Evolutionary conservation across 2,329 filamentous ascomycete genomes (phyloP).

Genomic region (Thyridium curvatum): DNA sequence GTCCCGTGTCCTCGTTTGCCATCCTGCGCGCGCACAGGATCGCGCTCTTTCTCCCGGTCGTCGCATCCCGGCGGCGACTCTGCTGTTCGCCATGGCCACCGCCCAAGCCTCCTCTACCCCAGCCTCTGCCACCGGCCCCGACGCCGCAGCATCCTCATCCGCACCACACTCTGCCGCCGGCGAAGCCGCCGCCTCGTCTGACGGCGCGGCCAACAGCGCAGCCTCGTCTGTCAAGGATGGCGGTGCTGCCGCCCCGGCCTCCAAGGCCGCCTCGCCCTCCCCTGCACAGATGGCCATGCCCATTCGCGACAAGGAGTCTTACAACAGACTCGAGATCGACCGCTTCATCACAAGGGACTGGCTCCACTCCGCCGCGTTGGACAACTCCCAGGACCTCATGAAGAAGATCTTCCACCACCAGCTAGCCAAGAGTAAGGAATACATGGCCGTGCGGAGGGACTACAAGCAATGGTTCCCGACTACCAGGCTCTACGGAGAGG

Average conservation of each 20-base stretch:
- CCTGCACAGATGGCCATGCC: conserved; percentile 4
- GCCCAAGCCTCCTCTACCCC: conserved; percentile 29
- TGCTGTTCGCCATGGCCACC: conserved; percentile 35
- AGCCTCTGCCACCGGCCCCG: conserved; percentile 15
- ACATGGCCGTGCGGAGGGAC: conserved; percentile 52
- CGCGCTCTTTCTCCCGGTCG: conserved; percentile 7
- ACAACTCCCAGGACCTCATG: conserved; percentile 50
- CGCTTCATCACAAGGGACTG: conserved; percentile 48
- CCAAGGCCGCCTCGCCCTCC: conserved; percentile 16
- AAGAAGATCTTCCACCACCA: conserved; percentile 42
- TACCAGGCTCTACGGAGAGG: conserved; percentile 58
- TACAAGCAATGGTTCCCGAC: conserved; percentile 51
- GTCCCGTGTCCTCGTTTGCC: too few species aligned
- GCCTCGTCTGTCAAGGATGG: conserved; percentile 4
- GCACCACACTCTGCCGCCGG: background rate
- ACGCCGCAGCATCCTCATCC: conserved; percentile 6
- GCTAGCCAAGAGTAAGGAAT: conserved; percentile 58
- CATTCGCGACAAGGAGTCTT: conserved; percentile 48
- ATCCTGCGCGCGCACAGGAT: too few species aligned
- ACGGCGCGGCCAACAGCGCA: background rate
- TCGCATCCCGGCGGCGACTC: conserved; percentile 29
- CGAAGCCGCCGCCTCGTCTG: background rate
- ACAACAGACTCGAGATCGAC: conserved; percentile 52
- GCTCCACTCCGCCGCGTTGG: conserved; percentile 46
- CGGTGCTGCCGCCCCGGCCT: conserved; percentile 6